These are phyloP conservation scores for Boehmeria nivea DNA, from an alignment of 306 rosid species.

Conservation along the genomic window DNA sequence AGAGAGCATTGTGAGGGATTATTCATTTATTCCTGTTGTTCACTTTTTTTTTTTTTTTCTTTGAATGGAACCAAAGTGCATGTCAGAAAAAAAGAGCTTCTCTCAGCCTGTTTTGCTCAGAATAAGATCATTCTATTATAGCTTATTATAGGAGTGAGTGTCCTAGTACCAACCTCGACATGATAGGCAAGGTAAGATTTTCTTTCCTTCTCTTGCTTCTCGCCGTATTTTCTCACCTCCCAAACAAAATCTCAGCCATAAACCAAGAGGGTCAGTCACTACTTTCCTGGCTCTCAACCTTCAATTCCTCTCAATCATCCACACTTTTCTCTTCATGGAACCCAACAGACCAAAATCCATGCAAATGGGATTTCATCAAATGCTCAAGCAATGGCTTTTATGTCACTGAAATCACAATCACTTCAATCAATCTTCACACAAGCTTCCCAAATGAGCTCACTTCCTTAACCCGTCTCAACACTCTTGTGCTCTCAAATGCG, in stretches of 20 bases:
- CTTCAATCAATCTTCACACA: conserved; percentile 52
- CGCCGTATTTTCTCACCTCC: conserved; percentile 44
- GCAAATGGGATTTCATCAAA: conserved; percentile 75
- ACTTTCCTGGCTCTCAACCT: conserved; percentile 84
- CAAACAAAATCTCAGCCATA: conserved; percentile 48
- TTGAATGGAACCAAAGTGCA: too few species aligned
- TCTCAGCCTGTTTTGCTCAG: conserved; percentile 21
- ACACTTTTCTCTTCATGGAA: conserved; percentile 79
- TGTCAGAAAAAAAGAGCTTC: too few species aligned
- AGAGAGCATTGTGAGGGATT: conserved; percentile 10
- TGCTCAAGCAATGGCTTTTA: conserved; percentile 49
- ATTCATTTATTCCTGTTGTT: too few species aligned
- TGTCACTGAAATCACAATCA: conserved; percentile 58
- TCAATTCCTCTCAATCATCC: conserved; percentile 59
- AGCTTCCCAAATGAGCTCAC: conserved; percentile 62
- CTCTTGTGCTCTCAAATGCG: conserved; percentile 63
- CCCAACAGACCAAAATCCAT: conserved; percentile 57
- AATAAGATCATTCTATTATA: conserved; percentile 23
- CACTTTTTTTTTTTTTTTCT: too few species aligned
- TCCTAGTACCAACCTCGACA: conserved; percentile 31
- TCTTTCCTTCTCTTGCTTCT: conserved; percentile 53
- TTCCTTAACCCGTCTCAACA: conserved; percentile 50
- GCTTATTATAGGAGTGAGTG: not conserved
- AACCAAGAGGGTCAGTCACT: conserved; percentile 86
- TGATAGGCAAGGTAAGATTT: conserved; percentile 48